phyloP scores from a whole-genome alignment of 768 basidiomycete species.

The Hirschioporus abietinus region DNA sequence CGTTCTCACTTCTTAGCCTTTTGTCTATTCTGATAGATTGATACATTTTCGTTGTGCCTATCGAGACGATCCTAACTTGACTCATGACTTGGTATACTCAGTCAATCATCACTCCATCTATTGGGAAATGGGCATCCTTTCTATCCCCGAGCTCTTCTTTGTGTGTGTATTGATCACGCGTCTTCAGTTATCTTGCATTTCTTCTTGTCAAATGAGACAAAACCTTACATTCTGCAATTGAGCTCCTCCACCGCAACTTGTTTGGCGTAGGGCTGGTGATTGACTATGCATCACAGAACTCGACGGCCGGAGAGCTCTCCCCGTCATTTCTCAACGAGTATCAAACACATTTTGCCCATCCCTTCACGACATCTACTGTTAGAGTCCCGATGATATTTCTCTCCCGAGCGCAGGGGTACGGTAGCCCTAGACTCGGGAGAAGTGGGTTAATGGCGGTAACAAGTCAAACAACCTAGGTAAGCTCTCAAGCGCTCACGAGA shows the following conservation, averaged over 20 bases:
- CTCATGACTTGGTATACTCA: too few species aligned
- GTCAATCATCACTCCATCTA: too few species aligned
- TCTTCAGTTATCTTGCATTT: constrained; percentile 38
- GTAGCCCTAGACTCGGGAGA: too few species aligned
- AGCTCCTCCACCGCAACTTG: constrained; percentile 45
- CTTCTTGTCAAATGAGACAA: background rate
- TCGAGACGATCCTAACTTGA: too few species aligned
- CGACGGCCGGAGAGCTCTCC: constrained; percentile 7
- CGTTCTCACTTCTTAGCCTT: too few species aligned
- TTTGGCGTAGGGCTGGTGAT: constrained; percentile 66
- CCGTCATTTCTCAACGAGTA: background rate
- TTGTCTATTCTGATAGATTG: too few species aligned
- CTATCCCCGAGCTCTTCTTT: constrained; percentile 67
- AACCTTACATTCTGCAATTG: constrained; percentile 36
- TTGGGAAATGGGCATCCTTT: constrained; percentile 48
- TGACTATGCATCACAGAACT: constrained; percentile 42
- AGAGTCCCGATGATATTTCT: too few species aligned
- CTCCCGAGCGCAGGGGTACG: too few species aligned
- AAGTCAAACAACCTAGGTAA: too few species aligned
- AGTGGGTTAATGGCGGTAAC: too few species aligned
- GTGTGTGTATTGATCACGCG: constrained; percentile 74
- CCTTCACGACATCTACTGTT: constrained; percentile 45
- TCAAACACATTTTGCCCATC: background rate
- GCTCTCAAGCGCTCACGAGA: too few species aligned
- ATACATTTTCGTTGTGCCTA: too few species aligned